Conservation (phyloP, 2,329 filamentous ascomycete species). For the Sporothrix dimorphospora region DNA sequence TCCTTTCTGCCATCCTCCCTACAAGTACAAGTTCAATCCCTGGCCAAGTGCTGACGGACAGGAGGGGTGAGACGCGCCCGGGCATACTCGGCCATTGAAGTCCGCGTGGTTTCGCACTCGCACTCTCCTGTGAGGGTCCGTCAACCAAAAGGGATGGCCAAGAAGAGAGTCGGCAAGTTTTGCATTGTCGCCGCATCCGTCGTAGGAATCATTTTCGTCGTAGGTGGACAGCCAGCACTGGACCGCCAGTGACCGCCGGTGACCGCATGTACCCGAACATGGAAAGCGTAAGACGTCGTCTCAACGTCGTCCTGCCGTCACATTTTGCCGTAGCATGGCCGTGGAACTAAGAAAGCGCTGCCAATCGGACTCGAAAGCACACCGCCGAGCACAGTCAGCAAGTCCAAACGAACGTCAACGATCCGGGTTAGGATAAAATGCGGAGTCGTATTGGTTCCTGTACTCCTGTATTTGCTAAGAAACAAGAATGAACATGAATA, state of each 20-base stretch:
- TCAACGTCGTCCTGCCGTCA: background rate
- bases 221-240: background rate
- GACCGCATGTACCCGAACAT: background rate
- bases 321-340: too few relatives aligned
- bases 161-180: too few relatives aligned
- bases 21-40: too few relatives aligned
- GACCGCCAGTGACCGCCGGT: background rate
- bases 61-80: background rate
- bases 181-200: background rate
- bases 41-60: slow-evolving; percentile 17
- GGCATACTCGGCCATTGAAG: slow-evolving; percentile 6
- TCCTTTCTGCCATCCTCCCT: background rate
- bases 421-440: too few relatives aligned
- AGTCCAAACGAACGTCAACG: too few relatives aligned
- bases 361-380: too few relatives aligned
- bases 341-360: too few relatives aligned
- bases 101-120: background rate
- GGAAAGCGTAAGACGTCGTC: background rate
- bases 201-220: background rate
- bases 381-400: too few relatives aligned
- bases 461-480: background rate
- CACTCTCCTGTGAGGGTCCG: too few relatives aligned
- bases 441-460: background rate
- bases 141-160: too few relatives aligned
- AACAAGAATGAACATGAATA: background rate